phyloP scores from a whole-genome alignment of 2,329 filamentous ascomycete genomes.

The Penicillium sp. region DNA sequence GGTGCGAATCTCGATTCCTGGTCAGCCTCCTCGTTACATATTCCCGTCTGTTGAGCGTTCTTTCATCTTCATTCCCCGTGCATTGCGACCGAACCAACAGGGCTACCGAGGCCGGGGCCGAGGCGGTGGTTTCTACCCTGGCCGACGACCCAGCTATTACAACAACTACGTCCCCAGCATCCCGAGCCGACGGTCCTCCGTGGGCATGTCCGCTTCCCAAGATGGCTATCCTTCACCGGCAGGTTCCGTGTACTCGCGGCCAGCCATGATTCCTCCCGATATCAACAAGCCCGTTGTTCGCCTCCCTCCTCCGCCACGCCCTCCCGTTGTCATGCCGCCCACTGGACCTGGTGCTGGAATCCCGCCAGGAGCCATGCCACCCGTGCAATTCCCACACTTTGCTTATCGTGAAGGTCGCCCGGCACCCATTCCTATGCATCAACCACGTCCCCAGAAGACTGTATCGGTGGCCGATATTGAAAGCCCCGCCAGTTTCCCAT shows the following conservation, averaged over 20 bases:
- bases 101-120: constrained; percentile 69
- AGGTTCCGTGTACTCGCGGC: constrained; percentile 73
- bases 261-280: constrained; percentile 61
- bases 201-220: constrained; percentile 66
- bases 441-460: constrained; percentile 90
- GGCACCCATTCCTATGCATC: constrained; percentile 75
- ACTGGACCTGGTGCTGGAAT: constrained; percentile 20
- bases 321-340: constrained; percentile 29
- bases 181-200: constrained; percentile 82
- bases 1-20: constrained; percentile 86
- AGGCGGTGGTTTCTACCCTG: constrained; percentile 69
- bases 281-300: constrained; percentile 73
- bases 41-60: constrained; percentile 88
- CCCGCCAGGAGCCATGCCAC: constrained; percentile 32
- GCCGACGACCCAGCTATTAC: constrained; percentile 70
- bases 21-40: constrained; percentile 78
- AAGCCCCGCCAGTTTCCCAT: constrained; percentile 66
- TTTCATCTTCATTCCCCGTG: constrained; percentile 96
- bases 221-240: constrained; percentile 80
- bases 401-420: constrained; percentile 62
- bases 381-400: constrained; percentile 57
- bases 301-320: constrained; percentile 65
- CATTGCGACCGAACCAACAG: constrained; percentile 90
- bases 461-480: constrained; percentile 94
- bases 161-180: constrained; percentile 87